Evolutionary conservation across 352 stramenopile genomes (phyloP).

Genomic region (Phytophthora ohioensis): DNA sequence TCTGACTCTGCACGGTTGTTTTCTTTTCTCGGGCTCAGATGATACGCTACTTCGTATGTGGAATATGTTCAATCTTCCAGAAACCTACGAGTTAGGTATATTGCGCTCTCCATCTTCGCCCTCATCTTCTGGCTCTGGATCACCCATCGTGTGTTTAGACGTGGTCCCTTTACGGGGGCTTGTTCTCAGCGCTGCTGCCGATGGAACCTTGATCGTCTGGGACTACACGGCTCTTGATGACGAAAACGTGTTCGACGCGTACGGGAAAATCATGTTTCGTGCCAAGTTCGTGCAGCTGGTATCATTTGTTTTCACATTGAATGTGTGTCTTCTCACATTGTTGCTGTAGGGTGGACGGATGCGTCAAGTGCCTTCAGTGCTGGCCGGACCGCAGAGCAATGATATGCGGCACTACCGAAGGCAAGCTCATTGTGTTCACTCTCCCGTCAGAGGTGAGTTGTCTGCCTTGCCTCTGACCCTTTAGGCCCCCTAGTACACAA

Average conservation of each 20-base stretch:
- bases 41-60: conserved; percentile 70
- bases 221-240: conserved; percentile 63
- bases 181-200: conserved; percentile 55
- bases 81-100: conserved; percentile 66
- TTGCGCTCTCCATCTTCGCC: conserved; percentile 48
- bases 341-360: conserved; percentile 38
- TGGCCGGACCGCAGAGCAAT: conserved; percentile 38
- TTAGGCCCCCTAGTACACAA: background rate
- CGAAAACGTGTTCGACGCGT: conserved; percentile 46
- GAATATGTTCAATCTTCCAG: conserved; percentile 59
- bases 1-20: conserved; percentile 68
- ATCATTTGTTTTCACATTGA: background rate
- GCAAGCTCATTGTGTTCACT: conserved; percentile 41
- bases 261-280: conserved; percentile 55
- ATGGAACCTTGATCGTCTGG: conserved; percentile 71
- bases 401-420: conserved; percentile 48
- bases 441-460: conserved; percentile 33
- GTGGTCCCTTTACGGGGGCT: conserved; percentile 45
- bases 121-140: conserved; percentile 46
- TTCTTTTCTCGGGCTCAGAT: conserved; percentile 84
- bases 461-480: background rate
- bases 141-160: conserved; percentile 65
- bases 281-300: conserved; percentile 43
- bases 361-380: conserved; percentile 43
- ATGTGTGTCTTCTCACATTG: background rate